Evolutionary conservation across 176 grass and related monocot species (phyloP), one percentile per base, ranked within the genome.

Genomic region (Juncus inflexus): DNA sequence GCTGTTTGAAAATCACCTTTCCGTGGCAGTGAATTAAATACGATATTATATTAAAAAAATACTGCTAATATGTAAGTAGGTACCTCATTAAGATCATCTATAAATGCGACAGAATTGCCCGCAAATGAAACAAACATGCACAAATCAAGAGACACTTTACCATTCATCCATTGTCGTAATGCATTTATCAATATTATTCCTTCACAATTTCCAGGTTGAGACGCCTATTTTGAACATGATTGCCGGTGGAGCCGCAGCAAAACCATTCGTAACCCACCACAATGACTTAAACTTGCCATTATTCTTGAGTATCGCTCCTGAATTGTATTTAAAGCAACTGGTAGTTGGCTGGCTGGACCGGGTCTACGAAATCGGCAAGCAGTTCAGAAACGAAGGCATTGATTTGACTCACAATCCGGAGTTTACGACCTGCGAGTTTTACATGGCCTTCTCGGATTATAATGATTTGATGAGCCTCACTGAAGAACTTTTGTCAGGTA

Each of bases 171-270:
- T 28, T 28, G 19, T 28, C 19, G 19, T 28, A 28, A 28, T 28
- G 0, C 19, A 28, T 28, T 28, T 28, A 28, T 28, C 19, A 28
- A 28, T 28, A 28, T 28, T 28, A 28, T 28, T 28, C 19, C 19
- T 28, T 28, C 19, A 28, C 19, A 28, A 28, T 28, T 28, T 28
- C 19, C 79, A 95, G 90, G 90, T 90, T 58, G 90, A 95, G 79
- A 95, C 90, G 45, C 90, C 90, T 65, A 95, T 95, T 83, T 90
- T 95, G 90, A 95, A 95, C 70, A 95, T 90, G 90, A 95, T 95
- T 74, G 86, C 90, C 66, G 90, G 90, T 70, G 90, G 90, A 78
- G 90, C 90, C 37, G 90, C 90, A 65, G 90, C 90, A 9, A 85
- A 63, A 10, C 90, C 90, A 52, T 86, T 86, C 66, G 72, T 89